phyloP scores from a whole-genome alignment of 305 asterid genomes.

The Plantago rigida region DNA sequence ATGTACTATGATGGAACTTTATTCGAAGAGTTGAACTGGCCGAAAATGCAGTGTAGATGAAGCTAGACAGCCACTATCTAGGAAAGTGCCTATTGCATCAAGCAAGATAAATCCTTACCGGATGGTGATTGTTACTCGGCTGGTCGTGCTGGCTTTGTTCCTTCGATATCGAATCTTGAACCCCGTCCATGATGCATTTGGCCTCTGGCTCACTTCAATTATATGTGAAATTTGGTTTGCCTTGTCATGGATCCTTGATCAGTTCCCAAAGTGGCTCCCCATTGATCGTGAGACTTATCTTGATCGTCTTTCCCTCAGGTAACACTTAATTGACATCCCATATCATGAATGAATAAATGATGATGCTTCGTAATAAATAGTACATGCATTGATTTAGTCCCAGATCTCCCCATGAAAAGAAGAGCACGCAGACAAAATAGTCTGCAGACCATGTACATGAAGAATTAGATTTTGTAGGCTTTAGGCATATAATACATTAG shows the following conservation, averaged over 20 bases:
- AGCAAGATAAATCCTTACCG: constrained; percentile 92
- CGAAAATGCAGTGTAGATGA: constrained; percentile 67
- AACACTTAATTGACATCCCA: not conserved
- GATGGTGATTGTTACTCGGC: constrained; percentile 80
- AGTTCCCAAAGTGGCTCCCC: constrained; percentile 98
- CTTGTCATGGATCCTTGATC: constrained; percentile 95
- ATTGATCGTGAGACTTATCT: constrained; percentile 90
- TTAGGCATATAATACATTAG: too few species aligned
- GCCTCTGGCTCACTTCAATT: constrained; percentile 96
- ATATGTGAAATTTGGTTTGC: constrained; percentile 98
- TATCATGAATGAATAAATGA: not conserved
- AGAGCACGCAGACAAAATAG: too few species aligned
- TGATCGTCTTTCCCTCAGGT: constrained; percentile 95
- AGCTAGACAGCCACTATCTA: constrained; percentile 89
- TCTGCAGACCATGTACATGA: too few species aligned
- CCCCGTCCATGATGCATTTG: constrained; percentile 89
- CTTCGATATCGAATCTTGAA: constrained; percentile 82
- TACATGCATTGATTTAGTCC: not conserved
- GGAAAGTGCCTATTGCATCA: constrained; percentile 96
- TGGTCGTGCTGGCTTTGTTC: constrained; percentile 66
- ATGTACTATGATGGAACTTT: not conserved
- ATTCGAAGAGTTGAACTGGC: constrained; percentile 14
- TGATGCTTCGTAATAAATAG: not conserved
- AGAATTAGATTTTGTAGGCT: too few species aligned
- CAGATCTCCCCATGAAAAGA: too few species aligned